These are phyloP conservation scores for Coemansia guatemalensis DNA, from an alignment of 192 early-diverging fungal species.

Conservation along the genomic window DNA sequence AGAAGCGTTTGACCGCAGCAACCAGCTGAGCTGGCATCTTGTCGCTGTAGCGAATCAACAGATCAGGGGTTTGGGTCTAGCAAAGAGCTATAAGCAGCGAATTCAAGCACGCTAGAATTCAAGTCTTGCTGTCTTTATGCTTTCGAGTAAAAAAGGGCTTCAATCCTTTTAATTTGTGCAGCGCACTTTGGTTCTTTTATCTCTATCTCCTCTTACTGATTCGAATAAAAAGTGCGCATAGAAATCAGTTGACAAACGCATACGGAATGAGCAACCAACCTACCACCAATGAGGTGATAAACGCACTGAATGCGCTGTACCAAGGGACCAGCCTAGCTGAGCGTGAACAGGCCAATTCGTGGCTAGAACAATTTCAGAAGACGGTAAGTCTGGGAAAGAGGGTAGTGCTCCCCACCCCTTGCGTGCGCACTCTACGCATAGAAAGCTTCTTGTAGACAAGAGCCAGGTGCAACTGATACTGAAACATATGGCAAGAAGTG, in stretches of 20 bases:
- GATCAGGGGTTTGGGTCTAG: not conserved
- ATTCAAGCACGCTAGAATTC: not conserved
- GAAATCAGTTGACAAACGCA: not conserved
- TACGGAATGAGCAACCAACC: constrained; percentile 8
- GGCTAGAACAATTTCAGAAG: constrained; percentile 87
- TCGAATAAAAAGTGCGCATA: not conserved
- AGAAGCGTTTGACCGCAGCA: not conserved
- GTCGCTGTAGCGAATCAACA: not conserved
- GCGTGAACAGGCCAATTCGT: constrained; percentile 63
- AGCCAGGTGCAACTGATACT: not conserved
- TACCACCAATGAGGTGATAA: constrained; percentile 30
- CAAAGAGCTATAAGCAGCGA: not conserved
- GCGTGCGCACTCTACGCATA: not conserved
- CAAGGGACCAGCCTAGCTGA: constrained; percentile 29
- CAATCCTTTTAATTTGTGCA: not conserved
- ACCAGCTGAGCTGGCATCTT: not conserved
- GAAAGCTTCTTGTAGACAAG: not conserved
- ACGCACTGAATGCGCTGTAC: constrained; percentile 46
- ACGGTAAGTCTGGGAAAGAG: constrained; percentile 56
- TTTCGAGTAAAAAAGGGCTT: not conserved
- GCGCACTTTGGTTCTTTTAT: not conserved
- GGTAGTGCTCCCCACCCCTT: not conserved
- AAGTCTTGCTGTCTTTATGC: not conserved
- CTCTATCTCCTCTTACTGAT: not conserved
- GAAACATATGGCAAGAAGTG: not conserved